Base-by-base conservation (phyloP, 2,329 filamentous ascomycete genomes). In the Tothia fuscella region DNA sequence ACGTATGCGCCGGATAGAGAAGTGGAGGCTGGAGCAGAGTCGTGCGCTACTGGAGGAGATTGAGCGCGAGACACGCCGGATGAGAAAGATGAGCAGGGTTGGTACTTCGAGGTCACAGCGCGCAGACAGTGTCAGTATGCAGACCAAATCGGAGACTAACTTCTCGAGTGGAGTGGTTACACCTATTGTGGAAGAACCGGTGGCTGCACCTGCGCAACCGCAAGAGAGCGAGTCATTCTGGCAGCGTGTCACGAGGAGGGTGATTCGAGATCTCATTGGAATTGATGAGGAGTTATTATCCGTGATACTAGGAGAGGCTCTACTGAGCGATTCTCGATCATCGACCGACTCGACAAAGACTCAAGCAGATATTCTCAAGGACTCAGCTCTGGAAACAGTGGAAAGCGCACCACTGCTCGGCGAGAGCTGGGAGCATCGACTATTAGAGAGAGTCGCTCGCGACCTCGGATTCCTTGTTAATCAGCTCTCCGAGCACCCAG, bases 21-120 rank as follows among this genome's bases (percentile, higher is more conserved):
- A 76, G 39, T 98, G 91, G 91, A 76, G 88, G 43, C 63, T 93
- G 54, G 89, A 96, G 54, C 88, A 98, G 58, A 94, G 87, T 58
- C 76, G 76, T 45, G 77, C 85, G 9, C 66, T 98, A 21, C 60
- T 95, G 25, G 83, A 93, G 43, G 86, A 95, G 60, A 88, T 96
- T 36, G 83, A 93, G 59, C 80, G 76, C 47, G 86, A 94, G 61
- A 93, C 87, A 3, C 70, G 76, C 42, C 53, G 67, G 28, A 47
- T 55, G 34, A 74, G 82, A 44, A 71, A 79, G 24, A 73, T 76
- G 57, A 80, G 76, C 6, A 66, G 76, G 50, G 66, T 66, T 33
- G 76, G 72, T 46, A 28, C 29, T n/a, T 13, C 22, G 22, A 20
- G 41, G 14, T 43, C 41, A 24, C 28, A 4, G 26, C 17, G 26